phyloP scores from a whole-genome alignment of 345 rosid genomes.

The Conringia planisiliqua region DNA sequence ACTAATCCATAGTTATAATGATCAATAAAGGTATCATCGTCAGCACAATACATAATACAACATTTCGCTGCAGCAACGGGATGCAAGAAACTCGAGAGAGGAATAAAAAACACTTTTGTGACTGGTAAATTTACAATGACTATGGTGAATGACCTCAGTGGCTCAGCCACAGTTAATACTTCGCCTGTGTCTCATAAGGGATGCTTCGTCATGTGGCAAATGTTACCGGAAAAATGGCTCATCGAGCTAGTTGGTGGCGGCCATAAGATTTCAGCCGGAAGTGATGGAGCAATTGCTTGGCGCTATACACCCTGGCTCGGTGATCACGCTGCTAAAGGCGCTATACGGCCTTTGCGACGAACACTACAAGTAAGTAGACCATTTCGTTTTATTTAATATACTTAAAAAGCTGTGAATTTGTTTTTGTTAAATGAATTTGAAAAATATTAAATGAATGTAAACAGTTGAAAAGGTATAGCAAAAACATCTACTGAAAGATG shows the following conservation, averaged over 20 bases:
- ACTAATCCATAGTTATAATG: not conserved
- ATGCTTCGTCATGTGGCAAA: constrained; percentile 98
- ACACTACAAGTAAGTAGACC: constrained; percentile 71
- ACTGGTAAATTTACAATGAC: constrained; percentile 86
- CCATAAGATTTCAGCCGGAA: constrained; percentile 79
- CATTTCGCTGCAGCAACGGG: constrained; percentile 97
- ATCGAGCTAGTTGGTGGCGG: constrained; percentile 78
- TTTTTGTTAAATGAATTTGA: no score
- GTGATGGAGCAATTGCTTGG: constrained; percentile 87
- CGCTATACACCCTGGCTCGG: constrained; percentile 95
- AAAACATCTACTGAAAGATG: not conserved
- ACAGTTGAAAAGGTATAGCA: no score
- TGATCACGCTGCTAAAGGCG: constrained; percentile 83
- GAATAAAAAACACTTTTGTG: constrained; percentile 67
- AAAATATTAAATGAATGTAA: no score
- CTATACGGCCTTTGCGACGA: constrained; percentile 83
- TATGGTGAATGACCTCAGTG: constrained; percentile 55
- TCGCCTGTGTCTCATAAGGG: constrained; percentile 59
- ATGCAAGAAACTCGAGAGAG: constrained; percentile 66
- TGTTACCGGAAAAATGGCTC: constrained; percentile 90
- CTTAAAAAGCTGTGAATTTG: no score
- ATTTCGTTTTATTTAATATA: not conserved
- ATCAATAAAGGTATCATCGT: constrained; percentile 67
- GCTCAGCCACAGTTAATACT: constrained; percentile 28
- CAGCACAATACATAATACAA: constrained; percentile 90